Conservation (phyloP, 352 stramenopile species). For the Aphanomyces astaci region DNA sequence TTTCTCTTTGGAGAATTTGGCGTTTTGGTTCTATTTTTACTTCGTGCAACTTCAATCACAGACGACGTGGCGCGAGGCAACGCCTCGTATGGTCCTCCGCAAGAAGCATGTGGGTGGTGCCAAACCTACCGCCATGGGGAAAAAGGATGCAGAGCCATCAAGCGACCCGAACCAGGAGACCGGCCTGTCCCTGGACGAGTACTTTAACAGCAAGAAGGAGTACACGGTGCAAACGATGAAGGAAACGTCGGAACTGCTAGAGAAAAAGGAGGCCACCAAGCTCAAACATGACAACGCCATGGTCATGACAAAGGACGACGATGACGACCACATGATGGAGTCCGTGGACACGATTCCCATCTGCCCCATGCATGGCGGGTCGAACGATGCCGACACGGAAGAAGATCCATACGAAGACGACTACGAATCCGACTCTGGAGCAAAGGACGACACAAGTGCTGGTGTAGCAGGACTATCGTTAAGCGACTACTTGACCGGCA, state of each 20-base stretch:
- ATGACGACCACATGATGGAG: not conserved
- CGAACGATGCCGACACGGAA: slow-evolving; percentile 3
- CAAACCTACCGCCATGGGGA: not conserved
- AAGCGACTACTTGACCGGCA: slow-evolving; percentile 20
- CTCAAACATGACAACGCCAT: slow-evolving; percentile 17
- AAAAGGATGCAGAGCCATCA: slow-evolving; percentile 1
- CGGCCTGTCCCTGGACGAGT: slow-evolving; percentile 18
- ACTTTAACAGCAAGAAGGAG: slow-evolving; percentile 25
- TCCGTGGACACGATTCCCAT: not conserved
- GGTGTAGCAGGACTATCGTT: slow-evolving; percentile 12
- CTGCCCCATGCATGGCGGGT: slow-evolving; percentile 5
- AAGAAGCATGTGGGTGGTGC: slow-evolving; percentile 13
- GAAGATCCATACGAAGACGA: slow-evolving; percentile 21
- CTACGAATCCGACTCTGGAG: slow-evolving; percentile 16
- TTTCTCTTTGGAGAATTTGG: too few species aligned
- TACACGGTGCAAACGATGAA: slow-evolving; percentile 20
- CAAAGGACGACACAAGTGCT: not conserved
- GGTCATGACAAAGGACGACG: slow-evolving; percentile 15
- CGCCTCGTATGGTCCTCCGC: not conserved
- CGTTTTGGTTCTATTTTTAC: not conserved
- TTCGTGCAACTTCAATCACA: not conserved
- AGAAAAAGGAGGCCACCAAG: slow-evolving; percentile 20
- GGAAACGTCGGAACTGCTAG: slow-evolving; percentile 21
- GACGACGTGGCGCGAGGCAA: not conserved
- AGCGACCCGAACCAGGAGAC: slow-evolving; percentile 16